Evolutionary conservation across 306 rosid species (phyloP).

Genomic region (Astragalus membranaceus): DNA sequence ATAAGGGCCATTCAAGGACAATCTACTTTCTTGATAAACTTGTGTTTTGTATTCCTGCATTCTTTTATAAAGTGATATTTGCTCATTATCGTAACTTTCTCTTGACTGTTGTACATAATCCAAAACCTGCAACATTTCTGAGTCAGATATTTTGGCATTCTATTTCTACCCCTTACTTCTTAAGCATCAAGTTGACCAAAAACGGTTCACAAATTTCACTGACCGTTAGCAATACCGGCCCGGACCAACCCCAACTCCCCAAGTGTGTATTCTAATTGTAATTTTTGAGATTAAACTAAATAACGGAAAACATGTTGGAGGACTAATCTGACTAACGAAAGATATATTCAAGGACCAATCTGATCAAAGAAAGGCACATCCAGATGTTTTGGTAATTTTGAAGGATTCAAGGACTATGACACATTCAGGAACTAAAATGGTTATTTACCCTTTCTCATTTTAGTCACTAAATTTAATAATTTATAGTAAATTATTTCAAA

Average conservation of each 20-base stretch:
- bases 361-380: no score
- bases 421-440: no score
- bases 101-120: slow-evolving; percentile 53
- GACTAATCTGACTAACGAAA: no score
- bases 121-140: slow-evolving; percentile 49
- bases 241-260: no score
- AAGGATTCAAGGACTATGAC: no score
- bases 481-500: neutral
- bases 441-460: neutral
- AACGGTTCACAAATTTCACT: neutral
- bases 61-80: slow-evolving; percentile 48
- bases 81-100: slow-evolving; percentile 58
- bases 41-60: slow-evolving; percentile 62
- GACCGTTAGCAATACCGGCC: neutral
- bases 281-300: no score
- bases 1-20: slow-evolving; percentile 42
- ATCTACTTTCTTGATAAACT: slow-evolving; percentile 48
- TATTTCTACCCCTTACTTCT: neutral
- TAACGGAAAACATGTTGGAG: no score
- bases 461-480: slow-evolving; percentile 13
- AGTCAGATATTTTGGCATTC: slow-evolving; percentile 22
- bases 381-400: no score
- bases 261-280: no score
- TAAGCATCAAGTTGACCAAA: neutral
- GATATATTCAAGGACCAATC: no score